Conservation (phyloP, 768 basidiomycete genomes). For the Panaeolus papilionaceus region DNA sequence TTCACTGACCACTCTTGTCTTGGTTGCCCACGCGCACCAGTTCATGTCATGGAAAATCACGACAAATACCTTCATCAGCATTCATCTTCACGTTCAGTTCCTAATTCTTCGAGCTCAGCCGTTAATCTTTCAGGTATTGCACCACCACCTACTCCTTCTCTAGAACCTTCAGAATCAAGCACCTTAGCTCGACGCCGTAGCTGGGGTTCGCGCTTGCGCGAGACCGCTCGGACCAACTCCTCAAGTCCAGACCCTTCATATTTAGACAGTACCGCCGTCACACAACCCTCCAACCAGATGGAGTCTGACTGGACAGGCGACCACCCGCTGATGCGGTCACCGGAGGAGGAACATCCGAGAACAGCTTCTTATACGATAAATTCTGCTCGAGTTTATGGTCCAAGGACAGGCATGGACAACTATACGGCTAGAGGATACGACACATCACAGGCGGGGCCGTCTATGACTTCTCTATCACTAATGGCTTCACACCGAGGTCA, state of each 20-base stretch:
- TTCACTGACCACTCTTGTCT: conserved; percentile 29
- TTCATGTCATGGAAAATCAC: conserved; percentile 42
- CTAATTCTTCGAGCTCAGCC: conserved; percentile 57
- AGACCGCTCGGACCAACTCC: conserved; percentile 16
- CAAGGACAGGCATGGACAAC: conserved; percentile 30
- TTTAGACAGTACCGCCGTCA: conserved; percentile 35
- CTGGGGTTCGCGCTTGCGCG: conserved; percentile 47
- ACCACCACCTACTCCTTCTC: conserved; percentile 60
- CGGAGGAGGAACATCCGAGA: conserved; percentile 40
- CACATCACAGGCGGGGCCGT: conserved; percentile 49
- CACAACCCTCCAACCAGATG: conserved; percentile 5
- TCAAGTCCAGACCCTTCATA: conserved; percentile 54
- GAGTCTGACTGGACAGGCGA: conserved; percentile 6
- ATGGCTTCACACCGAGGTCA: conserved; percentile 42
- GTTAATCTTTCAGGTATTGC: conserved; percentile 59
- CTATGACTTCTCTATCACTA: conserved; percentile 52
- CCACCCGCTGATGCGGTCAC: conserved; percentile 28
- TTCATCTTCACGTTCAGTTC: conserved; percentile 34
- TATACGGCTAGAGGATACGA: conserved; percentile 35
- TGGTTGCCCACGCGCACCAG: conserved; percentile 13
- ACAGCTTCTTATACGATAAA: conserved; percentile 40
- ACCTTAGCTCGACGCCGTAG: conserved; percentile 60
- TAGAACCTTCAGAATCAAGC: conserved; percentile 55
- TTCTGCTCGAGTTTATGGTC: conserved; percentile 37
- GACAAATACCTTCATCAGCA: conserved; percentile 38